Conservation (phyloP, 116 monocot genomes). For the Papilionanthe hybrid region DNA sequence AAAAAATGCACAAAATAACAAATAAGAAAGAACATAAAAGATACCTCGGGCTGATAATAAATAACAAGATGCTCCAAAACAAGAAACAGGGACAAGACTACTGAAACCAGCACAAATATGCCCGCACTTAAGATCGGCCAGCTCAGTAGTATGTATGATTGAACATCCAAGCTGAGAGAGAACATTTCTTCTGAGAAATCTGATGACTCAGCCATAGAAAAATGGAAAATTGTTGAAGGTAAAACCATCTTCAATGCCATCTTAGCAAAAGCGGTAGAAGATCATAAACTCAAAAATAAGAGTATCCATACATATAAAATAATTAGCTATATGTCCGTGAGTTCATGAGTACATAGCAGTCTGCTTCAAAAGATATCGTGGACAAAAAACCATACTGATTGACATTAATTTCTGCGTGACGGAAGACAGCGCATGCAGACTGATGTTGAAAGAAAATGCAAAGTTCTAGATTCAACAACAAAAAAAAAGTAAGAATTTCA, state of each 20-base stretch:
- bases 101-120: conserved; percentile 61
- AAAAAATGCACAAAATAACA: not conserved
- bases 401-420: not conserved
- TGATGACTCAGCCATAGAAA: conserved; percentile 40
- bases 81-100: conserved; percentile 74
- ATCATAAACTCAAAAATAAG: not conserved
- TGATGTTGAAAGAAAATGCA: not conserved
- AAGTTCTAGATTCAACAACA: not conserved
- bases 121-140: conserved; percentile 93
- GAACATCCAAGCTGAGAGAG: conserved; percentile 16
- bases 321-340: not conserved
- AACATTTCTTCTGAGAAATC: conserved; percentile 43
- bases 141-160: conserved; percentile 33
- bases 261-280: not conserved
- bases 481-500: not conserved
- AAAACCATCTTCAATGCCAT: conserved; percentile 45
- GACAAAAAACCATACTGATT: not conserved
- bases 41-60: conserved; percentile 94
- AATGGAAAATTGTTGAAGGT: conserved; percentile 33
- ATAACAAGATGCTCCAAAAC: conserved; percentile 78
- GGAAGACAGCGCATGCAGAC: not conserved
- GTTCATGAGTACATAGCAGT: not conserved
- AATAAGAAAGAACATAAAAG: conserved; percentile 11
- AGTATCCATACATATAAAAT: not conserved
- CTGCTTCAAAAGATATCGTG: not conserved